Evolutionary conservation across 352 stramenopile genomes (phyloP), one percentile per base, ranked within the genome.

Genomic region (Pythium guiyangense): DNA sequence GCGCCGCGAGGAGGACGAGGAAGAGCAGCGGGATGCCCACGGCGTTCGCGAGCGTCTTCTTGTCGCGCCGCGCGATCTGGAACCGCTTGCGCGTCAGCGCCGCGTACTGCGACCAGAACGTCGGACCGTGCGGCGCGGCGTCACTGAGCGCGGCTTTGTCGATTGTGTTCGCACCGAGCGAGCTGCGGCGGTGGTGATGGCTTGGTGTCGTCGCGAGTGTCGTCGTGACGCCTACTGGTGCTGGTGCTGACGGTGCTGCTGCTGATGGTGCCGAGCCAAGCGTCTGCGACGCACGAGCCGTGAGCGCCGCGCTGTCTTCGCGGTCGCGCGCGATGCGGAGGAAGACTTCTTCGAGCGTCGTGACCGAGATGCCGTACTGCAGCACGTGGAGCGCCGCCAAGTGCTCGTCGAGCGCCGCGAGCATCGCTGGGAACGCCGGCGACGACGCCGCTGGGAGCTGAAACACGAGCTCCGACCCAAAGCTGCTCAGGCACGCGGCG

Each of bases 401-500:
- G 35, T 75, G 49, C 8, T 52, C 47, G 29, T 90, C 80, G 10
- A 99, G 65, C 5, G 80, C 71, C 55, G 90, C 64, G 22, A 99
- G 92, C 70, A 99, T 91, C 1, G 47, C 60, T n/a, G 86, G 65
- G 66, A 99, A 99, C n/a, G 66, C 53, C 1, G 77, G 77, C 14
- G 88, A 77, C 14, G 77, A 77, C n/a, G 92, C 72, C 0, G 64
- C 62, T 1, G 96, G 96, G 1, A 99, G 77, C 70, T 99, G 91
- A 66, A 97, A 98, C 11, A 90, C 92, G 2, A 98, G 61, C 63
- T 99, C 97, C 6, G 91, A 90, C 4, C 96, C 96, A 44, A 86
- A 91, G 73, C 97, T 96, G 57, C 79, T 98, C 43, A 99, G n/a
- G 63, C n/a, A n/a, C n/a, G n/a, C n/a, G n/a, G n/a, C n/a, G n/a